Evolutionary conservation across 176 grass and related monocot species (phyloP).

Genomic region (Saccharum officinarum): DNA sequence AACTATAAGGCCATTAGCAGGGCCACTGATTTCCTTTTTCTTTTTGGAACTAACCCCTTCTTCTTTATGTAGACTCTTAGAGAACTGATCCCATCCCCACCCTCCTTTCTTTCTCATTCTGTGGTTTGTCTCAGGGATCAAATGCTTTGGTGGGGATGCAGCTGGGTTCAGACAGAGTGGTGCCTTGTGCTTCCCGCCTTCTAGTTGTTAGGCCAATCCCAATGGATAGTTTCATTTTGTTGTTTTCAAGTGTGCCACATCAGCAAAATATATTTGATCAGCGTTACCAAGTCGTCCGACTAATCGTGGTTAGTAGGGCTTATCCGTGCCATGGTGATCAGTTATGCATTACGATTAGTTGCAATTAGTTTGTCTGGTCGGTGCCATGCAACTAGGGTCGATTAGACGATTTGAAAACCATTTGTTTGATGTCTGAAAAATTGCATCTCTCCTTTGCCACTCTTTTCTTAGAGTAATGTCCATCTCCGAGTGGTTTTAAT

Average conservation of each 20-base stretch:
- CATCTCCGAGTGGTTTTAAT: not conserved
- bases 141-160: not conserved
- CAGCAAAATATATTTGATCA: not conserved
- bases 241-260: not conserved
- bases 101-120: not conserved
- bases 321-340: not conserved
- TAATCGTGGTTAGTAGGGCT: not conserved
- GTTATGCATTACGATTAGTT: not conserved
- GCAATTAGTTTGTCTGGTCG: not conserved
- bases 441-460: not conserved
- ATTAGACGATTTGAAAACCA: not conserved
- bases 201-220: not conserved
- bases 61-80: not conserved
- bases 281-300: not conserved
- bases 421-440: not conserved
- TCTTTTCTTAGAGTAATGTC: not conserved
- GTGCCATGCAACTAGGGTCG: not conserved
- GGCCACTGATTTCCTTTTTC: not conserved
- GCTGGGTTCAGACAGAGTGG: not conserved
- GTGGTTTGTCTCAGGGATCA: not conserved
- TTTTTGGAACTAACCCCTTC: not conserved
- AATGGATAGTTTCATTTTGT: not conserved
- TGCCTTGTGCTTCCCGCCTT: not conserved
- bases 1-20: not conserved
- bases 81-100: not conserved